Evolutionary conservation across 306 rosid species (phyloP), one percentile per base, ranked within the genome.

Genomic region (Malus sieversii): DNA sequence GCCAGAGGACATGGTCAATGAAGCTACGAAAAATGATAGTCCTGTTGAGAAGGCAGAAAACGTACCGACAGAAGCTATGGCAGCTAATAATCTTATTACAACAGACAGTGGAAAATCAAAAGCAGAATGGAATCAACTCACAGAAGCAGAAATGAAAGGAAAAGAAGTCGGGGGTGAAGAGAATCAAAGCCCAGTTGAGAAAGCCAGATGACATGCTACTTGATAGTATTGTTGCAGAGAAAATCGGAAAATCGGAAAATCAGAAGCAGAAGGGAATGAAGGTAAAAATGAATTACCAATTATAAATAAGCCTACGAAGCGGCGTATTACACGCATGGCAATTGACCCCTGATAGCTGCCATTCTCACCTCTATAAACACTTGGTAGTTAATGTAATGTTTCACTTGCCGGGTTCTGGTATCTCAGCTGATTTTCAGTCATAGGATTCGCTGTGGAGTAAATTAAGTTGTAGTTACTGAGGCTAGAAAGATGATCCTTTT

Each of bases 321-420:
- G 86, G 79, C 86, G 89, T 61, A 87, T 87, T 62, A 85, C 87
- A 10, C 91, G 86, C 53, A 81, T 87, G 73, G 84, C 80, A 16
- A 83, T 87, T 71, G 89, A 81, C 67, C 83, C 87, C 1, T 80
- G 69, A 80, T 27, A 73, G 62, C 66, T 40, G 55, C 66, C 63
- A 40, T 15, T 27, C 74, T 52, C 40, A 51, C 57, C 66, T 22
- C 27, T 81, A 79, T 78, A 75, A 58, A 80, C 71, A 15, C 53
- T 71, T 65, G 77, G 38, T 55, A 57, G n/a, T 72, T 61, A 27
- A 10, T 42, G 25, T 58, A 60, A 18, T 38, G 69, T 66, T 52
- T 67, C 33, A 58, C 27, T 13, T 44, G 33, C 53, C 15, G 40
- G 33, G 12, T 66, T 70, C 45, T 45, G 71, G 33, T 68, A 59